These are phyloP conservation scores for Trichoderma orchidacearum DNA, from an alignment of 495 filamentous ascomycete genomes.

Conservation along the genomic window DNA sequence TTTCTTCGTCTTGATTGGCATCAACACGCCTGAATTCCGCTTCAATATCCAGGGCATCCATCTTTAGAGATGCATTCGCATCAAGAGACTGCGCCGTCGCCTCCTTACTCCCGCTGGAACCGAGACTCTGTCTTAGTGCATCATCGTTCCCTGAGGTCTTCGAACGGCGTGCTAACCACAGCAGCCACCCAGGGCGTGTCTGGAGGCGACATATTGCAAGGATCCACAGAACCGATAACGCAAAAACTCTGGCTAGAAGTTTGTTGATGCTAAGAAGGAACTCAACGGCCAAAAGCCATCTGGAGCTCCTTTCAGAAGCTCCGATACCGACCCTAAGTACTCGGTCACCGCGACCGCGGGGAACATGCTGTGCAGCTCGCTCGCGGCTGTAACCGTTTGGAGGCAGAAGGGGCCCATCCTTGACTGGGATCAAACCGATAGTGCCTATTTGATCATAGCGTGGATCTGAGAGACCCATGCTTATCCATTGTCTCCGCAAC, in stretches of 20 bases:
- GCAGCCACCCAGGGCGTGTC: constrained; percentile 49
- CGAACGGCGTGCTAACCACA: constrained; percentile 31
- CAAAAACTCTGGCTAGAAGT: constrained; percentile 47
- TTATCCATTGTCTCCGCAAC: constrained; percentile 33
- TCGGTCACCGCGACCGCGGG: constrained; percentile 32
- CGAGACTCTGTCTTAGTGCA: not conserved
- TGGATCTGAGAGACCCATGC: constrained; percentile 24
- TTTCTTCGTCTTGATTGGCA: not conserved
- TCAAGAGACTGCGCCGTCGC: not conserved
- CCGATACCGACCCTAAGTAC: constrained; percentile 55
- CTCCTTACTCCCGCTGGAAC: not conserved
- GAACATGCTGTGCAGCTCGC: constrained; percentile 38
- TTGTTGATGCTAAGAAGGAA: constrained; percentile 61
- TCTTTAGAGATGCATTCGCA: not conserved
- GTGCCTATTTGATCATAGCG: constrained; percentile 35
- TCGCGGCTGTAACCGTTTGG: constrained; percentile 57
- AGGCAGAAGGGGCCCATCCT: constrained; percentile 24
- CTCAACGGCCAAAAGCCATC: constrained; percentile 59
- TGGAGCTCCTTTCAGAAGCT: constrained; percentile 53
- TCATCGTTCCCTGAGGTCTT: constrained; percentile 11
- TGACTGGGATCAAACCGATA: constrained; percentile 36
- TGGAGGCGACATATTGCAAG: constrained; percentile 48
- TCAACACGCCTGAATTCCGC: not conserved
- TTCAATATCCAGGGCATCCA: constrained; percentile 1
- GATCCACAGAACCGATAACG: constrained; percentile 35